A percentile compares a stretch with the other conserved stretches of the same genome.
phyloP scores from a whole-genome alignment of 768 basidiomycete genomes.

The Amyloporia xantha region DNA sequence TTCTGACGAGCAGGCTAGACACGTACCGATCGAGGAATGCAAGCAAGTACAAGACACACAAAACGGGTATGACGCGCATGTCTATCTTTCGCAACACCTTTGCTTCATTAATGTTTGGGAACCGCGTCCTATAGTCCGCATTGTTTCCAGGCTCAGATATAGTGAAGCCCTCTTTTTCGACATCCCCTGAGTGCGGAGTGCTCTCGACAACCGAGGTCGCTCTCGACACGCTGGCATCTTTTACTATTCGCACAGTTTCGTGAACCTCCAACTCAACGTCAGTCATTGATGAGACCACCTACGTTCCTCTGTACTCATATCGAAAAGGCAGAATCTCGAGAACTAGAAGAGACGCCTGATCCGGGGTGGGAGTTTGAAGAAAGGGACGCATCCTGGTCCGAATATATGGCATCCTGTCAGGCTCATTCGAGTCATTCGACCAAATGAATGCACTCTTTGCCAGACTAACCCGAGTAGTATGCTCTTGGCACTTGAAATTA shows the following conservation, averaged over 20 bases:
- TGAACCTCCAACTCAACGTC: not conserved
- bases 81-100: conserved; percentile 31
- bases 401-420: too few species aligned
- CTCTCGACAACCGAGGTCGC: not conserved
- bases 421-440: too few species aligned
- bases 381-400: too few species aligned
- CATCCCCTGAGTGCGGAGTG: not conserved
- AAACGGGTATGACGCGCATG: conserved; percentile 32
- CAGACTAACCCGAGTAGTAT: too few species aligned
- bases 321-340: too few species aligned
- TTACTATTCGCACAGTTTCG: not conserved
- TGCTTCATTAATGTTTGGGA: conserved; percentile 17
- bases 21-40: conserved; percentile 33
- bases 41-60: conserved; percentile 36
- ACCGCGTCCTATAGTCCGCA: not conserved
- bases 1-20: not conserved
- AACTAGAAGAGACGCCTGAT: too few species aligned
- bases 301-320: conserved; percentile 2
- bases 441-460: too few species aligned
- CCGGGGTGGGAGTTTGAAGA: too few species aligned
- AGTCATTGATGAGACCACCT: conserved; percentile 9
- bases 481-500: too few species aligned
- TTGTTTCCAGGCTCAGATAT: not conserved
- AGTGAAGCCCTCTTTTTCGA: not conserved
- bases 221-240: not conserved